Evolutionary conservation across 2,329 filamentous ascomycete genomes (phyloP).

Genomic region (Ophiostoma montium): DNA sequence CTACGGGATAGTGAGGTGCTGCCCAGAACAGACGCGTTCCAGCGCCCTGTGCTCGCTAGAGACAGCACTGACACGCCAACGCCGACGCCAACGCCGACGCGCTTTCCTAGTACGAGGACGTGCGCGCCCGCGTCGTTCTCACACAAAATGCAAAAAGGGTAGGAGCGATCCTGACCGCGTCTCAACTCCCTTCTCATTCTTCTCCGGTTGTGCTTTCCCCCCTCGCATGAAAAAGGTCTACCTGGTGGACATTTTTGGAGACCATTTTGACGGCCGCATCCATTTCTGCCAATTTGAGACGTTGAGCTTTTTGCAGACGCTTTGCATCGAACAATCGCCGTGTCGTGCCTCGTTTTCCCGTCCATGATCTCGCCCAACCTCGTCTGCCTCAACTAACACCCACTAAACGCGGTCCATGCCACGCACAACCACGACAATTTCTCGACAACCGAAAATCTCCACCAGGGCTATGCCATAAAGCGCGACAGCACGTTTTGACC

Average conservation of each 20-base stretch:
- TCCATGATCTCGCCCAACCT: background rate
- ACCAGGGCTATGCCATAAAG: background rate
- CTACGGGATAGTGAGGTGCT: background rate
- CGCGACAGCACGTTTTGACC: slow-evolving; percentile 3
- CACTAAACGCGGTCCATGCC: slow-evolving; percentile 5
- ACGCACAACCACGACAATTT: slow-evolving; percentile 7
- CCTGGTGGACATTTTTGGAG: slow-evolving; percentile 1
- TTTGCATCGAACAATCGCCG: background rate
- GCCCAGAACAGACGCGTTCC: slow-evolving; percentile 9
- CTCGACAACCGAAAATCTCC: slow-evolving; percentile 8
- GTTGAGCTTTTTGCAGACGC: background rate
- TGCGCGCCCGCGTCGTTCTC: slow-evolving; percentile 12
- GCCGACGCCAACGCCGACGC: slow-evolving; percentile 15
- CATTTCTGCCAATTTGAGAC: background rate
- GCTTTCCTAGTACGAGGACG: background rate
- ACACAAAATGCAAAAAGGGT: slow-evolving; percentile 10
- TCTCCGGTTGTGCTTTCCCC: slow-evolving; percentile 3
- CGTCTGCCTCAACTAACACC: slow-evolving; percentile 1
- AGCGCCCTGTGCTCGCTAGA: background rate
- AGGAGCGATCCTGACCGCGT: slow-evolving; percentile 11
- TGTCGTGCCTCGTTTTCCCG: background rate
- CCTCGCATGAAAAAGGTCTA: background rate
- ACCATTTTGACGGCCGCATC: slow-evolving; percentile 5
- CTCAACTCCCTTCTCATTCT: slow-evolving; percentile 12
- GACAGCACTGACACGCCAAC: slow-evolving; percentile 9